Evolutionary conservation across 176 grass and related monocot species (phyloP).

Genomic region (Zoysia japonica): DNA sequence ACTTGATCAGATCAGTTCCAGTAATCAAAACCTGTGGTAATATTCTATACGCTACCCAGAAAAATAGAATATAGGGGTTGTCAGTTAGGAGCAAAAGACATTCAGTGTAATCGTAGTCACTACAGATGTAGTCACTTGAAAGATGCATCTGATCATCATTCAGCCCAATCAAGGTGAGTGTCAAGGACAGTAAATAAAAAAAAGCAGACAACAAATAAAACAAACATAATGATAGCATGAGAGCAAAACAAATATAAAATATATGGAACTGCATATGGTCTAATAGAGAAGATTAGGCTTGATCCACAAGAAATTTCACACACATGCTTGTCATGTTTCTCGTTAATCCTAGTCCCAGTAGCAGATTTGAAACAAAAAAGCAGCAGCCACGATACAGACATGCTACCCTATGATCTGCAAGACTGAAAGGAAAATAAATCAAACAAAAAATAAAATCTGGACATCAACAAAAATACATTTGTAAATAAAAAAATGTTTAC

Average conservation of each 20-base stretch:
- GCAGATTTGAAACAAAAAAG: neutral
- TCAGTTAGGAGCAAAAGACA: constrained; percentile 46
- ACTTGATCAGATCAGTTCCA: neutral
- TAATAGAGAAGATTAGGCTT: constrained; percentile 37
- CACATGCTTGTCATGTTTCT: constrained; percentile 44
- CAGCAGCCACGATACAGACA: too few species aligned
- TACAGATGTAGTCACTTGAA: constrained; percentile 37
- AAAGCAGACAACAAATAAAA: neutral
- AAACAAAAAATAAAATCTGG: too few species aligned
- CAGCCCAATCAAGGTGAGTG: neutral
- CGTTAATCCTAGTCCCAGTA: constrained; percentile 18
- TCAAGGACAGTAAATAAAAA: neutral
- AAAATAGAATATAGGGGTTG: constrained; percentile 3
- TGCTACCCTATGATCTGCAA: too few species aligned
- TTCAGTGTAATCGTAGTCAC: constrained; percentile 14
- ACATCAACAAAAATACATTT: too few species aligned
- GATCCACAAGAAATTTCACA: constrained; percentile 31
- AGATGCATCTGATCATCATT: constrained; percentile 38
- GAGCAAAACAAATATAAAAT: neutral
- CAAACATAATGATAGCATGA: neutral
- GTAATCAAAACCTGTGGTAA: neutral
- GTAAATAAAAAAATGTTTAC: too few species aligned
- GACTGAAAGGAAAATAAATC: too few species aligned
- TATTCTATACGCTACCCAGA: neutral
- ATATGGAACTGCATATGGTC: neutral